Percentiles rank a stretch among this genome's conserved stretches.
phyloP scores from a whole-genome alignment of 176 grass and related monocot species.

The Hsuehochloa calcarea region DNA sequence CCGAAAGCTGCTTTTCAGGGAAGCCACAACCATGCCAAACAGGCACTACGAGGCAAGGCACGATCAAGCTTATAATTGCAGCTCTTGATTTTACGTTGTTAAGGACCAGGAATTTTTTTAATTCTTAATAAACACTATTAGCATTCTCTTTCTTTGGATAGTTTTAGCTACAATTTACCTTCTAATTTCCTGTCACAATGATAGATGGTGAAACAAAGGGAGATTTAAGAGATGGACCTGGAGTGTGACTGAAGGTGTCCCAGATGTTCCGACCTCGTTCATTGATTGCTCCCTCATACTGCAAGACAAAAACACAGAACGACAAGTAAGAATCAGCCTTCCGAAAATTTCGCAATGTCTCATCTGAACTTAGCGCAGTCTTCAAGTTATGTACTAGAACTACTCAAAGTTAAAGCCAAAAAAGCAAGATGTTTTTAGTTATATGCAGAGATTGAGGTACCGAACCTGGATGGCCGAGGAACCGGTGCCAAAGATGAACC shows the following conservation, averaged over 20 bases:
- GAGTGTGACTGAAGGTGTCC: slow-evolving; percentile 52
- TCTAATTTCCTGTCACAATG: neutral
- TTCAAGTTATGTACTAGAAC: too few relatives aligned
- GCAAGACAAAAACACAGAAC: neutral
- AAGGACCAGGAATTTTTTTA: neutral
- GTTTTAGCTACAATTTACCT: neutral
- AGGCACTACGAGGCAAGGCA: too few relatives aligned
- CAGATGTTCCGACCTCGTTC: slow-evolving; percentile 56
- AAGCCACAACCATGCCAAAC: too few relatives aligned
- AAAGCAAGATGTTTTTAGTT: too few relatives aligned
- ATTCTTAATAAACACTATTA: neutral
- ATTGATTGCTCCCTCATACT: slow-evolving; percentile 57
- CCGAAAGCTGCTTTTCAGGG: too few relatives aligned
- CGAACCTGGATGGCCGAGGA: slow-evolving; percentile 52
- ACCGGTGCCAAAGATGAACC: slow-evolving; percentile 53
- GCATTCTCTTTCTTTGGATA: neutral
- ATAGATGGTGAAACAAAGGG: neutral
- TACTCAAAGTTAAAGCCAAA: too few relatives aligned
- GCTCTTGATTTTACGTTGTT: neutral
- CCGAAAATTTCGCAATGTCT: neutral
- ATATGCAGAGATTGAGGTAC: neutral
- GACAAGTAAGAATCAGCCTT: neutral
- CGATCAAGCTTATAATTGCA: neutral
- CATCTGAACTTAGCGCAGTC: too few relatives aligned
- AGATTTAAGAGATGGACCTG: slow-evolving; percentile 31